Evolutionary conservation across 2,329 filamentous ascomycete species (phyloP), one percentile per base, ranked within the genome.

Genomic region (Tolypocladium cylindrosporum): DNA sequence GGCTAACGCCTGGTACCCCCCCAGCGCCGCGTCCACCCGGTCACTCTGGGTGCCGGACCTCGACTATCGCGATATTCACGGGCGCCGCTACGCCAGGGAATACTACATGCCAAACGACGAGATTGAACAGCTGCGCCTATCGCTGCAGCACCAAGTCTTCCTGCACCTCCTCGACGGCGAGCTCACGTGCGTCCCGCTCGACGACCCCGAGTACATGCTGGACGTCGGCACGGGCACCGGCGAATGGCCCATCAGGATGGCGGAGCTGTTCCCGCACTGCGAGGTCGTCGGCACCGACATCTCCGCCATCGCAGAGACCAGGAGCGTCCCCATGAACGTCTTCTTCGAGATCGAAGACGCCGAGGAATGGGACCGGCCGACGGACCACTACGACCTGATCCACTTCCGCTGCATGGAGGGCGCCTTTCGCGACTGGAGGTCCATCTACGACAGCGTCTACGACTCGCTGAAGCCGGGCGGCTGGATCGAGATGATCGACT

Each of bases 31-130:
- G 1, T 76, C 78, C 14, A 80, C 77, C 21, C 72, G 77, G 54
- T 80, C 78, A n/a, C 66, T 80, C 55, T 78, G 75, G 66, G 76
- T 75, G 45, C 69, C 72, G 58, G 78, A 80, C 61, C 74, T 87
- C 39, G 78, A 84, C 65, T 80, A 81, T 61, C 74, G 82, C 57
- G 73, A 80, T 60, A 83, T 87, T 61, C 80, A 88, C 69, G 82
- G 78, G 50, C 81, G 85, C 27, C 78, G 86, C 62, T 86, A 84
- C 66, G 85, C 85, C 65, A 75, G 80, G 40, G 76, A 77, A 40
- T 88, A 87, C 65, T 84, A 77, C 67, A 85, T 87, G 78, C 85
- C 85, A 16, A 87, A 86, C 67, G 85, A 88, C 64, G 81, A 86
- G 52, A 71, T 77, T 52, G 85, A 88, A 66, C 83, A 87, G 68